A percentile compares a stretch with the other conserved stretches of the same genome.
Conservation (phyloP, 2,329 filamentous ascomycete genomes). For the Fusarium neocosmosporiellum region DNA sequence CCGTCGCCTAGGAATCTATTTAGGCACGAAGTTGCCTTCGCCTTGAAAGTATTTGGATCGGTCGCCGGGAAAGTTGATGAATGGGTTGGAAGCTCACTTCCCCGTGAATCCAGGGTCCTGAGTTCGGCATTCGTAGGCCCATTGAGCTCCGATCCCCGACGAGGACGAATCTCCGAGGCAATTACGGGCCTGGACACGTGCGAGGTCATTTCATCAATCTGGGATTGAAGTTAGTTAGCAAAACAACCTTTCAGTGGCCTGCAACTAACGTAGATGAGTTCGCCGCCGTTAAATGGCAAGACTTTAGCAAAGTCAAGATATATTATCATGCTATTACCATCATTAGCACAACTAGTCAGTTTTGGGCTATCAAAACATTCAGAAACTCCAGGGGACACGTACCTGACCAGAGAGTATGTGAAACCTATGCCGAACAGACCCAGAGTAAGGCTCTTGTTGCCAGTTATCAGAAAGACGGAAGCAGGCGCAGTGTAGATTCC, state of each 20-base stretch:
- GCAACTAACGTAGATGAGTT: conserved; percentile 5
- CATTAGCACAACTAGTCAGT: too few relatives aligned
- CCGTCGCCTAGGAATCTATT: neutral
- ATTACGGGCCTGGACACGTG: neutral
- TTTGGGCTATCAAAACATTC: neutral
- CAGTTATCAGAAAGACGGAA: neutral
- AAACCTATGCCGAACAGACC: conserved; percentile 1
- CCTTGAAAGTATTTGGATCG: neutral
- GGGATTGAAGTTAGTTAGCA: neutral
- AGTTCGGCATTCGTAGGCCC: neutral
- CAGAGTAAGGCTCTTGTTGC: conserved; percentile 4
- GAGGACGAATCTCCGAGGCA: neutral
- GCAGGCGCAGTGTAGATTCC: conserved; percentile 8
- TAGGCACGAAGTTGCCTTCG: neutral
- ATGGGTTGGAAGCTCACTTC: neutral
- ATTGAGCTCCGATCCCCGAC: neutral
- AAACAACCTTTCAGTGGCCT: rapidly evolving
- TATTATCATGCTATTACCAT: conserved; percentile 5
- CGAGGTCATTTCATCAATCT: conserved; percentile 3
- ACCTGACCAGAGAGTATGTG: neutral
- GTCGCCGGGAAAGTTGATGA: neutral
- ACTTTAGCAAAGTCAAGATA: conserved; percentile 9
- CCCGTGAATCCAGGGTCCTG: neutral
- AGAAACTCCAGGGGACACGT: neutral
- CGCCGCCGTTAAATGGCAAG: conserved; percentile 3